Percentiles rank a stretch among this genome's conserved stretches.
Evolutionary conservation across 805 yeast species (phyloP).

Genomic region (Grigorovia yakushimaensis): DNA sequence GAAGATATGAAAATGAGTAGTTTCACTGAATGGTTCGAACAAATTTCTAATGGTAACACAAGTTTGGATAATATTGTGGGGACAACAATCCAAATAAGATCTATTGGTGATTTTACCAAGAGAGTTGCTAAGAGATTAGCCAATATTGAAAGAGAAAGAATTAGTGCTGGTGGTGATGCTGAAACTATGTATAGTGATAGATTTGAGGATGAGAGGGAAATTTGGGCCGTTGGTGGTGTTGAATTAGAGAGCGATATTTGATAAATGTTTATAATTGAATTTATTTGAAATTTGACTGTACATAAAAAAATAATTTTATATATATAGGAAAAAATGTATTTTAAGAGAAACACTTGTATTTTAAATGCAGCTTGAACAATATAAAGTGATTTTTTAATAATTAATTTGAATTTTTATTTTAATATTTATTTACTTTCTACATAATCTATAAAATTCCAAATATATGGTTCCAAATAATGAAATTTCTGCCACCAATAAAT

Average conservation of each 20-base stretch:
- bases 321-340: too few species aligned
- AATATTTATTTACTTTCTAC: conserved; percentile 1
- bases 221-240: conserved; percentile 79
- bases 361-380: too few species aligned
- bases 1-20: conserved; percentile 46
- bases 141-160: conserved; percentile 74
- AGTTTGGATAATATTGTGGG: conserved; percentile 31
- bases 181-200: conserved; percentile 79
- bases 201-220: conserved; percentile 75
- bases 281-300: too few species aligned
- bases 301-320: too few species aligned
- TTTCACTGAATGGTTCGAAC: conserved; percentile 58
- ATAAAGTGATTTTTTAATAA: neutral
- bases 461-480: conserved; percentile 12
- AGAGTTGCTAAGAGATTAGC: conserved; percentile 88
- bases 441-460: conserved; percentile 20
- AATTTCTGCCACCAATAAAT: conserved; percentile 25
- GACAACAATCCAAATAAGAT: conserved; percentile 53
- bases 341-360: too few species aligned
- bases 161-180: conserved; percentile 82
- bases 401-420: too few species aligned
- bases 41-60: conserved; percentile 24
- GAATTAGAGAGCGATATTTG: conserved; percentile 31
- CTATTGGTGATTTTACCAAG: conserved; percentile 79
- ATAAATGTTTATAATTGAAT: neutral